Conservation (phyloP, 208 protist species). For the Endotrypanum monterogeii region DNA sequence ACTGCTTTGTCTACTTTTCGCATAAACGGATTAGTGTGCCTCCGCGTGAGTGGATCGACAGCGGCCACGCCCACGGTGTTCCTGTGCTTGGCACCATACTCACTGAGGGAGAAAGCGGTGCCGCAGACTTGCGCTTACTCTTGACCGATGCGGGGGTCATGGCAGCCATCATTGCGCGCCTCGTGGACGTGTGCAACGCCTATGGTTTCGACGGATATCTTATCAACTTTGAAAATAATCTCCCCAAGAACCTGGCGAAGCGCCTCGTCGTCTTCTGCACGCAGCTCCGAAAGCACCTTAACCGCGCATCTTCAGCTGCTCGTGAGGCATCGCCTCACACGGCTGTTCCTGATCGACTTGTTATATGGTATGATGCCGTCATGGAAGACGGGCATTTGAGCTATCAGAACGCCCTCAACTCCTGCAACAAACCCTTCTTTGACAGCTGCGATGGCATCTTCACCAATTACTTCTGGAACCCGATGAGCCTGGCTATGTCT, state of each 20-base stretch:
- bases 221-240: conserved; percentile 85
- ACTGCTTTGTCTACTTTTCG: conserved; percentile 91
- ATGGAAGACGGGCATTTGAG: conserved; percentile 50
- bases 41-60: conserved; percentile 78
- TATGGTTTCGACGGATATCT: conserved; percentile 94
- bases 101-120: conserved; percentile 60
- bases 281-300: conserved; percentile 52
- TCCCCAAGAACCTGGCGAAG: conserved; percentile 42
- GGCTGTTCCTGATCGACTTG: conserved; percentile 9
- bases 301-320: conserved; percentile 1
- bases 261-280: conserved; percentile 57
- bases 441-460: conserved; percentile 84
- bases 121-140: conserved; percentile 34
- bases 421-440: conserved; percentile 85
- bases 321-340: not conserved
- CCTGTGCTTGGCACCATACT: conserved; percentile 86
- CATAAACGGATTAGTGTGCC: conserved; percentile 85
- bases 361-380: conserved; percentile 94
- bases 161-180: conserved; percentile 39
- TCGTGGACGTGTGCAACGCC: conserved; percentile 60
- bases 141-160: conserved; percentile 49
- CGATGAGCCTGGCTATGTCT: conserved; percentile 37
- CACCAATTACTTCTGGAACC: conserved; percentile 90
- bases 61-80: conserved; percentile 80
- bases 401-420: conserved; percentile 85